Evolutionary conservation across 306 rosid species (phyloP).

Genomic region (Astragalus glycyphyllos): DNA sequence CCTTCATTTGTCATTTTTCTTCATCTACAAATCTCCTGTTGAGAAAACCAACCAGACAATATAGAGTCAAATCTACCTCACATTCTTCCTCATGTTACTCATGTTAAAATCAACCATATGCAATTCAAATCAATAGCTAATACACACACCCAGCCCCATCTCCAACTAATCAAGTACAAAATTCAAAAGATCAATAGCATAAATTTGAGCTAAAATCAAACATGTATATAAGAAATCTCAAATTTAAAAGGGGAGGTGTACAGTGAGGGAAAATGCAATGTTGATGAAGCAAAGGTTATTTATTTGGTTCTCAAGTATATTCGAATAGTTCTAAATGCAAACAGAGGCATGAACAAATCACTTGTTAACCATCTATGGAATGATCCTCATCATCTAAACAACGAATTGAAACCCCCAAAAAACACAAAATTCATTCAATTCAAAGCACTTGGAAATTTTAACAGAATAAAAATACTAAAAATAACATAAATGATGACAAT

Average conservation of each 20-base stretch:
- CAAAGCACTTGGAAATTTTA: constrained; percentile 7
- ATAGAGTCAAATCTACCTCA: not conserved
- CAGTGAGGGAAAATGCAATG: not conserved
- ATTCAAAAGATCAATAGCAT: constrained; percentile 25
- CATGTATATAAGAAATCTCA: not conserved
- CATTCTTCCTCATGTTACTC: constrained; percentile 14
- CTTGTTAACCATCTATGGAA: not conserved
- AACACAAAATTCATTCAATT: constrained; percentile 7
- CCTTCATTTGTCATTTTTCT: not conserved
- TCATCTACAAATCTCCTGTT: too few relatives aligned
- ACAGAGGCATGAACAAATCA: constrained; percentile 15
- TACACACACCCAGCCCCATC: constrained; percentile 30
- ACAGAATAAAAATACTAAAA: constrained; percentile 31
- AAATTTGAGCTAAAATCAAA: constrained; percentile 41
- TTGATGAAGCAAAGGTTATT: constrained; percentile 11
- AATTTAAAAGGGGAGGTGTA: not conserved
- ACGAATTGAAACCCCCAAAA: not conserved
- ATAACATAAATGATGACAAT: constrained; percentile 5
- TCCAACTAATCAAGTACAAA: constrained; percentile 37
- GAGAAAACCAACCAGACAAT: constrained; percentile 4
- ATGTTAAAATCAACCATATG: not conserved
- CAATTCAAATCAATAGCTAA: constrained; percentile 31
- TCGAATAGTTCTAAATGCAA: constrained; percentile 18
- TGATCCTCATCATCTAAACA: constrained; percentile 18
- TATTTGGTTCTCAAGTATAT: not conserved